These are phyloP conservation scores for Heliocybe sulcata DNA, from an alignment of 1,284 basidiomycete species.

Conservation along the genomic window DNA sequence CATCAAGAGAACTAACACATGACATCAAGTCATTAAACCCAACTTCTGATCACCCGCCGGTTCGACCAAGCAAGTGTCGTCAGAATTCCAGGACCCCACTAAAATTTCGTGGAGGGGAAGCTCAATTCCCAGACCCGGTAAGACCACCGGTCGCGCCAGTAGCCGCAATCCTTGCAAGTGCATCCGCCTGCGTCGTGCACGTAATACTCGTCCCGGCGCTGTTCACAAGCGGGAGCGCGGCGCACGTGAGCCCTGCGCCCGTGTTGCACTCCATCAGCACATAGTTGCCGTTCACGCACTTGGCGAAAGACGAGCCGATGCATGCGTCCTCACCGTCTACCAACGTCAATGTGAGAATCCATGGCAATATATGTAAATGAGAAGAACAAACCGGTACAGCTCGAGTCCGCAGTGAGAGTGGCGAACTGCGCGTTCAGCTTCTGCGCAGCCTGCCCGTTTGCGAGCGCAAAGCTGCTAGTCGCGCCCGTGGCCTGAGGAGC, in stretches of 20 bases:
- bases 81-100: neutral
- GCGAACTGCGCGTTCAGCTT: constrained; percentile 43
- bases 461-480: constrained; percentile 24
- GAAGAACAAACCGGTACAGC: constrained; percentile 29
- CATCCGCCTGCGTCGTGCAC: constrained; percentile 46
- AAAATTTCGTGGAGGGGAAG: neutral
- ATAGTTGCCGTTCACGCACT: constrained; percentile 40
- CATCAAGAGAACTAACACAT: neutral
- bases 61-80: neutral
- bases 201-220: constrained; percentile 45
- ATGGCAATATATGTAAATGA: neutral
- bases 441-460: constrained; percentile 43
- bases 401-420: constrained; percentile 27
- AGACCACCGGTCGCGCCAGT: constrained; percentile 39
- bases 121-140: constrained; percentile 13
- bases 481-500: constrained; percentile 7
- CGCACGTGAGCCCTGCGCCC: constrained; percentile 28
- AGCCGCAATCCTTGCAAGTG: constrained; percentile 39
- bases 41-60: neutral
- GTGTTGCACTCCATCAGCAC: constrained; percentile 31
- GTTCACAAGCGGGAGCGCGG: constrained; percentile 55
- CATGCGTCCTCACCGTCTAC: constrained; percentile 30
- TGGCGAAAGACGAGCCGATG: constrained; percentile 23
- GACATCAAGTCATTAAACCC: neutral
- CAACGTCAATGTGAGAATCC: neutral